Conservation (phyloP, 2,329 filamentous ascomycete species). For the Scedosporium apiospermum region DNA sequence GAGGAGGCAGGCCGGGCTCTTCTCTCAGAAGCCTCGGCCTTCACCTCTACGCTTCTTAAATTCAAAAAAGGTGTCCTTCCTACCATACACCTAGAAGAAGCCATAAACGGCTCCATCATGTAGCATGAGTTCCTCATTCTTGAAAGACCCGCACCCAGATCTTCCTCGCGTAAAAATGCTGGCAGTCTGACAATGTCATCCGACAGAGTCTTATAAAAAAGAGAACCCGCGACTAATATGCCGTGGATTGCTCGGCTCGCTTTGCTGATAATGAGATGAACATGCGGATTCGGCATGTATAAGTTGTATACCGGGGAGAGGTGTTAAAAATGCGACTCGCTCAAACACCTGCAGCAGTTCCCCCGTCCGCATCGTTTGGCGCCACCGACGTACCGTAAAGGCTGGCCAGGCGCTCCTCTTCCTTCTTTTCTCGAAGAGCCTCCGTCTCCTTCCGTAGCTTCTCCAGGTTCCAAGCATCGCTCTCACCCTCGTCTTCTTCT, state of each 20-base stretch:
- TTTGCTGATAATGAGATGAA: not conserved
- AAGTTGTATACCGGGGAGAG: not conserved
- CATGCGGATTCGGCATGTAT: not conserved
- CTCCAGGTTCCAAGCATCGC: constrained; percentile 65
- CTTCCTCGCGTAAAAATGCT: not conserved
- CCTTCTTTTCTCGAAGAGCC: constrained; percentile 60
- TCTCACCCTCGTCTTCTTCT: constrained; percentile 45
- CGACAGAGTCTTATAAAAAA: no score
- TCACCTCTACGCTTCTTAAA: not conserved
- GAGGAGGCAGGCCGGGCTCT: not conserved
- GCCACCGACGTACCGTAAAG: not conserved
- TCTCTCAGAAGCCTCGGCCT: not conserved
- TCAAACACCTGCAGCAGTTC: not conserved
- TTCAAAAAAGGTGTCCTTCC: not conserved
- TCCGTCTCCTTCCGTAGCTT: constrained; percentile 81
- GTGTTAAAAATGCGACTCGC: not conserved
- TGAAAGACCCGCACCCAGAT: not conserved
- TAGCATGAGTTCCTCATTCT: not conserved
- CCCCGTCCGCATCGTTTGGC: not conserved
- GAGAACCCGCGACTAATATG: not conserved
- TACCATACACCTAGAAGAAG: not conserved
- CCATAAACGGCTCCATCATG: not conserved
- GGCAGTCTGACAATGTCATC: no score
- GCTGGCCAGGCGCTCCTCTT: constrained; percentile 49
- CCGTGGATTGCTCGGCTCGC: not conserved